A percentile compares a stretch with the other conserved stretches of the same genome.
Evolutionary conservation across 768 basidiomycete species (phyloP).

Genomic region (Boletellus emodensis): DNA sequence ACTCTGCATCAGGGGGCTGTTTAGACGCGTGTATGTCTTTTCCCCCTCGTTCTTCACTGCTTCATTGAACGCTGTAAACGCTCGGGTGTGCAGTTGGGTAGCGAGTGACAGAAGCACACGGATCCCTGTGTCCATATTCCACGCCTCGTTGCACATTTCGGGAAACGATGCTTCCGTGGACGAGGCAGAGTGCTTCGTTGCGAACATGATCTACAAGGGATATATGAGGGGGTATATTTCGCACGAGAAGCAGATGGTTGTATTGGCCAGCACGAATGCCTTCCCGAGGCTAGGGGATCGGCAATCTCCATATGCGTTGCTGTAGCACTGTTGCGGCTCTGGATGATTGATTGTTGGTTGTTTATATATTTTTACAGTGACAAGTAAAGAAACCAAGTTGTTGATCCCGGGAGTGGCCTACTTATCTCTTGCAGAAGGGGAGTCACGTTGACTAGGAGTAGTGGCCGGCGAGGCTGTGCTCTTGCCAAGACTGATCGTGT

Average conservation of each 20-base stretch:
- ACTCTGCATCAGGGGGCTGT: conserved; percentile 77
- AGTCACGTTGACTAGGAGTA: too few relatives aligned
- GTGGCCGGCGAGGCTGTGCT: too few relatives aligned
- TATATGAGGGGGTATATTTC: conserved; percentile 95
- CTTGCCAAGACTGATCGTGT: too few relatives aligned
- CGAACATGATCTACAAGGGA: conserved; percentile 93
- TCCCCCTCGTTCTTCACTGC: neutral
- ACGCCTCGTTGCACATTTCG: conserved; percentile 66
- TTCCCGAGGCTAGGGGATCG: conserved; percentile 75
- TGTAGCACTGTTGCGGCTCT: conserved; percentile 10
- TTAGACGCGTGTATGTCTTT: conserved; percentile 64
- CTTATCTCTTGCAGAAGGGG: too few relatives aligned
- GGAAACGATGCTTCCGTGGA: conserved; percentile 67
- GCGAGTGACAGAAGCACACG: conserved; percentile 67
- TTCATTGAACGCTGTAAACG: neutral
- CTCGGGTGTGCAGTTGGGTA: conserved; percentile 66
- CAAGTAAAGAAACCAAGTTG: too few relatives aligned
- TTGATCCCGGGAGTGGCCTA: too few relatives aligned
- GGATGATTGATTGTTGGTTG: too few relatives aligned
- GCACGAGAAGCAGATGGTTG: conserved; percentile 93
- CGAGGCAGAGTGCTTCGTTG: conserved; percentile 90
- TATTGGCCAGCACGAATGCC: conserved; percentile 72
- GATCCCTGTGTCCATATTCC: conserved; percentile 79
- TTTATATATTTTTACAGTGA: too few relatives aligned
- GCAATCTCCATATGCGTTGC: conserved; percentile 42